These are phyloP conservation scores for Phascolomyces articulosus DNA, from an alignment of 371 early-diverging fungal genomes.

Conservation along the genomic window DNA sequence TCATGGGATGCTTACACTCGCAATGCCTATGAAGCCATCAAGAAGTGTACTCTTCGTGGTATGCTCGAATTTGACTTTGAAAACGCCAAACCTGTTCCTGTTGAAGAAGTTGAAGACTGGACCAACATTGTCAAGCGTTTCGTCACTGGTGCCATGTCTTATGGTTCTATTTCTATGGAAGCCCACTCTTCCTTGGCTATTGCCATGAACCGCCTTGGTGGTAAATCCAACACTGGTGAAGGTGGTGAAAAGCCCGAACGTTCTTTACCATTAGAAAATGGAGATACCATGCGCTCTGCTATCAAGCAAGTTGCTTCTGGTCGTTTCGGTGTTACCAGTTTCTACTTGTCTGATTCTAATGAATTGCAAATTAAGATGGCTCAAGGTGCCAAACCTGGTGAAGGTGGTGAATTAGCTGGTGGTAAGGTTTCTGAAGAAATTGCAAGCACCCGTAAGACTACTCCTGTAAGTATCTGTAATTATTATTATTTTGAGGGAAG, in stretches of 20 bases:
- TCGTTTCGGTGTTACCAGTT: conserved; percentile 95
- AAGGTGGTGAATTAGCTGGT: conserved; percentile 85
- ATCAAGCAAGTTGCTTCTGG: conserved; percentile 99
- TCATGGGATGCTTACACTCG: conserved; percentile 87
- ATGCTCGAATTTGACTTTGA: conserved; percentile 89
- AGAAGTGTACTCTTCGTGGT: conserved; percentile 94
- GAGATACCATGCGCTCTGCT: conserved; percentile 86
- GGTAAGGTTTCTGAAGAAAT: conserved; percentile 90
- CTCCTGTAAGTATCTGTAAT: conserved; percentile 51
- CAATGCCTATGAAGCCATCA: conserved; percentile 81
- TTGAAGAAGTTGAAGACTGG: conserved; percentile 98
- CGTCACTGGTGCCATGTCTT: conserved; percentile 98
- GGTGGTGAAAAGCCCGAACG: conserved; percentile 96
- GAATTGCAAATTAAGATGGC: conserved; percentile 99
- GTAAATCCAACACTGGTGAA: conserved; percentile 98
- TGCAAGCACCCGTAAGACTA: conserved; percentile 93
- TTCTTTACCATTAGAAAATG: conserved; percentile 70
- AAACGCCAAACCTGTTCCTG: conserved; percentile 73
- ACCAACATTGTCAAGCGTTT: conserved; percentile 93
- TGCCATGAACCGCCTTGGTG: conserved; percentile 95
- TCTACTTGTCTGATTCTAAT: conserved; percentile 91
- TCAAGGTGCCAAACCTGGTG: conserved; percentile 98
- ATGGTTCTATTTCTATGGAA: conserved; percentile 95
- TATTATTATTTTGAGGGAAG: not conserved
- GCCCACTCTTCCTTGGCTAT: conserved; percentile 92